Evolutionary conservation across 345 rosid genomes (phyloP), one percentile per base, ranked within the genome.

Genomic region (Rhodamnia argentea): DNA sequence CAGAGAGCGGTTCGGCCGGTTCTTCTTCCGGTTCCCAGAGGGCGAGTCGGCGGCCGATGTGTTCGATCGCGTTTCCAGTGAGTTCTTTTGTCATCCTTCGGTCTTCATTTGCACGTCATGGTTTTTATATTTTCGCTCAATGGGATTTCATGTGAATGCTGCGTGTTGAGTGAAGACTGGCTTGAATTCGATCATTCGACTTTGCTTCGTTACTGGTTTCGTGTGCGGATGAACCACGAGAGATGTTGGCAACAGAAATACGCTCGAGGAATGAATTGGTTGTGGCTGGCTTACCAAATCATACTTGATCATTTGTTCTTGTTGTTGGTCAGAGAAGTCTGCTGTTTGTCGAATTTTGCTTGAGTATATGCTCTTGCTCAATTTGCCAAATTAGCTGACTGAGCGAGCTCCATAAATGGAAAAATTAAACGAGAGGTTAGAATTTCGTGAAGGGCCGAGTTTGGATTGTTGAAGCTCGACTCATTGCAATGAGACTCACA

Each of bases 31-130:
- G 47, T 97, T 97, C 83, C 99, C 98, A n/a, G 99, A 97, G 84
- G 99, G 99, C 51, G 99, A 97, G 88, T 97, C 99, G 55, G 99
- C 98, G 75, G 98, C 99, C 75, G 99, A 97, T 83, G 99, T 97
- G 76, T 97, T 93, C 82, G 99, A 97, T 88, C 99, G 99, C 22
- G 96, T 97, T 87, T 97, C 99, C 13, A 94, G 99, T 96, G 93
- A 23, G 94, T 86, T 82, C 52, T 54, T 52, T 53, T 0, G 1
- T 44, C 47, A 32, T 16, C 59, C 3, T 53, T 18, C 29, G 10
- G 81, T 7, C 20, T 59, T 54, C 27, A 8, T 50, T 58, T 83
- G 60, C 51, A 26, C 14, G 22, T 52, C 26, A 10, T 18, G 24
- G 82, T 84, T 24, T 24, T 10, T 42, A 2, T 24, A 57, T 70